Percentiles rank a stretch among this genome's conserved stretches.
These are phyloP conservation scores for Fusarium sp. DNA, from an alignment of 2,329 filamentous ascomycete genomes.

Conservation along the genomic window DNA sequence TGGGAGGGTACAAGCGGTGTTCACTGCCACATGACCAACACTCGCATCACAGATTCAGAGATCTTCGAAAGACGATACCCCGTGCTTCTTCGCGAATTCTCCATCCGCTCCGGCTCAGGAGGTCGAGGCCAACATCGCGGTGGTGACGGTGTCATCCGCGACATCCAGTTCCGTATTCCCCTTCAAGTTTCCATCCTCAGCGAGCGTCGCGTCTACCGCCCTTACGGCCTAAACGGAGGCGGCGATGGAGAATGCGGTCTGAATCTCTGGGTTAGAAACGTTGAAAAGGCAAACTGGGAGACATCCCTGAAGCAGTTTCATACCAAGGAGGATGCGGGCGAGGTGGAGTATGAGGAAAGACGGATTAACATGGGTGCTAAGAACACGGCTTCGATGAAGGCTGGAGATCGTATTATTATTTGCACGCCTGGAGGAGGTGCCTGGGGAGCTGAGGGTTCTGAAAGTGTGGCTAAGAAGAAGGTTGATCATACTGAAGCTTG, in stretches of 20 bases:
- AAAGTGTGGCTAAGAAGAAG: conserved; percentile 61
- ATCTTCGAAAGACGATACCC: conserved; percentile 69
- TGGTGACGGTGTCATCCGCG: conserved; percentile 79
- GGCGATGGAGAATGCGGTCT: conserved; percentile 81
- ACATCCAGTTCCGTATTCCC: conserved; percentile 83
- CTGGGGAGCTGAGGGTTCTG: conserved; percentile 73
- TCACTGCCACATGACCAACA: conserved; percentile 76
- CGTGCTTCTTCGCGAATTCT: conserved; percentile 77
- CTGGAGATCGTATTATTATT: conserved; percentile 82
- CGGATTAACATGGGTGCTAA: conserved; percentile 81
- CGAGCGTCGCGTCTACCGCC: conserved; percentile 80
- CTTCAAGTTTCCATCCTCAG: conserved; percentile 82
- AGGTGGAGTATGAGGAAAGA: conserved; percentile 66
- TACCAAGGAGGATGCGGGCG: conserved; percentile 48
- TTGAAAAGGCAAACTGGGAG: conserved; percentile 68
- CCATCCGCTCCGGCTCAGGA: conserved; percentile 70
- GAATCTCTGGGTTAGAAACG: conserved; percentile 87
- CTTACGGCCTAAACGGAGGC: conserved; percentile 80
- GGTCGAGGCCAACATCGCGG: conserved; percentile 75
- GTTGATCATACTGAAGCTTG: conserved; percentile 67
- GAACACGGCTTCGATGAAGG: conserved; percentile 81
- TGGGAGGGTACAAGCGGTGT: conserved; percentile 59
- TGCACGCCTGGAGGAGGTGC: conserved; percentile 83
- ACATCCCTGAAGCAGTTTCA: conserved; percentile 56
- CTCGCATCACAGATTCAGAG: conserved; percentile 72